These are phyloP conservation scores for Verticillium nonalfalfae DNA, from an alignment of 2,329 filamentous ascomycete species.

Conservation along the genomic window DNA sequence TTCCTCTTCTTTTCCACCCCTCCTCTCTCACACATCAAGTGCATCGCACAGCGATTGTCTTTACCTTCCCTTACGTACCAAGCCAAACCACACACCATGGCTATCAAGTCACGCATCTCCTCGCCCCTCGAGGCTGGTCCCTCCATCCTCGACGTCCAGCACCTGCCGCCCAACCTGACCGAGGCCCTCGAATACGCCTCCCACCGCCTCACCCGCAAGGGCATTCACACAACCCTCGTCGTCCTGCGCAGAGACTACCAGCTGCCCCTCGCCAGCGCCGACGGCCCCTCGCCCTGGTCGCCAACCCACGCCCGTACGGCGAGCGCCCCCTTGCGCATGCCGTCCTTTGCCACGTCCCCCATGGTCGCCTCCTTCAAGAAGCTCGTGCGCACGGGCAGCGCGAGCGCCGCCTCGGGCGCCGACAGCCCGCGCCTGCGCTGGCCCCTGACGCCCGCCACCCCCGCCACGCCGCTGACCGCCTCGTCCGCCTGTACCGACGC, in stretches of 20 bases:
- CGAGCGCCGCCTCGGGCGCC: background rate
- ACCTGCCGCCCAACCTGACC: slow-evolving; percentile 47
- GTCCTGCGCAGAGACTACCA: slow-evolving; percentile 51
- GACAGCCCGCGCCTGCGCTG: background rate
- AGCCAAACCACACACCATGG: background rate
- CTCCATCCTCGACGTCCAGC: slow-evolving; percentile 51
- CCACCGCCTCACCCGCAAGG: slow-evolving; percentile 46
- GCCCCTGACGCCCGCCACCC: slow-evolving; percentile 37
- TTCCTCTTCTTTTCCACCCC: no score
- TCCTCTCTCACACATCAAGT: no score
- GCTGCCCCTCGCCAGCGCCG: slow-evolving; percentile 28
- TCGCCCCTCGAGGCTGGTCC: slow-evolving; percentile 56
- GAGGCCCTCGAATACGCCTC: slow-evolving; percentile 54
- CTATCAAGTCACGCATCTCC: slow-evolving; percentile 48
- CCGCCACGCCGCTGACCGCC: slow-evolving; percentile 28
- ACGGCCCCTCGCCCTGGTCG: slow-evolving; percentile 16
- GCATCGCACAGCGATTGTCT: no score
- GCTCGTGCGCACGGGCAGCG: background rate
- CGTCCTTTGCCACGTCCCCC: slow-evolving; percentile 7
- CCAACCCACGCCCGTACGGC: slow-evolving; percentile 3
- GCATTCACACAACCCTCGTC: slow-evolving; percentile 50
- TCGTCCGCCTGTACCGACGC: slow-evolving; percentile 22
- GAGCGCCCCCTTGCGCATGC: background rate
- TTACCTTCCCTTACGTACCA: no score
- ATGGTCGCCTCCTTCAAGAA: slow-evolving; percentile 7